These are phyloP conservation scores for Acer yangbiense DNA, from an alignment of 345 rosid genomes.

Conservation along the genomic window DNA sequence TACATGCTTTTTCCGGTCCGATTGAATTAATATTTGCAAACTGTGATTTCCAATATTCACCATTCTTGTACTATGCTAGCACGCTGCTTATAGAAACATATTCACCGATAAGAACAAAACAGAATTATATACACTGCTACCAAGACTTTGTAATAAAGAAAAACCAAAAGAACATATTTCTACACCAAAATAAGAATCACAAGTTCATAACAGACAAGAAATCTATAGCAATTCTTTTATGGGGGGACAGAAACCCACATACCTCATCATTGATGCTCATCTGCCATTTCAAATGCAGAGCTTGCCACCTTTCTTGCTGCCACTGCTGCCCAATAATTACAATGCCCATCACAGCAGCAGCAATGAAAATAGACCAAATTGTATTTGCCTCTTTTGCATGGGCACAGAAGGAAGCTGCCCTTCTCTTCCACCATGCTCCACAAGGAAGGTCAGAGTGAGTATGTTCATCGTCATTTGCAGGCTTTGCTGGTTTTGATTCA, in stretches of 20 bases:
- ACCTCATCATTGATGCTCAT: slow-evolving; percentile 72
- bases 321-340: slow-evolving; percentile 95
- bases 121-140: not conserved
- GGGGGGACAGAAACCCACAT: slow-evolving; percentile 9
- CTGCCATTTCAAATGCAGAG: slow-evolving; percentile 84
- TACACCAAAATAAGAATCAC: not conserved
- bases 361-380: slow-evolving; percentile 88
- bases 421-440: slow-evolving; percentile 97
- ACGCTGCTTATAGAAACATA: not conserved
- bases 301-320: slow-evolving; percentile 95
- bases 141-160: not conserved
- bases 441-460: slow-evolving; percentile 59
- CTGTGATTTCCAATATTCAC: not conserved
- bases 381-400: slow-evolving; percentile 87
- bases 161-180: not conserved
- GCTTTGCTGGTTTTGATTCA: slow-evolving; percentile 33
- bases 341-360: slow-evolving; percentile 92
- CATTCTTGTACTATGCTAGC: not conserved
- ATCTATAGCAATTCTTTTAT: not conserved
- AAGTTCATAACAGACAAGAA: not conserved
- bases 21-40: not conserved
- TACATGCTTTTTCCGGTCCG: not conserved
- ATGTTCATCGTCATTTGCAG: slow-evolving; percentile 43
- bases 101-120: not conserved
- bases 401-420: slow-evolving; percentile 66